Evolutionary conservation across 1,284 basidiomycete species (phyloP).

Genomic region (Heliocybe sulcata): DNA sequence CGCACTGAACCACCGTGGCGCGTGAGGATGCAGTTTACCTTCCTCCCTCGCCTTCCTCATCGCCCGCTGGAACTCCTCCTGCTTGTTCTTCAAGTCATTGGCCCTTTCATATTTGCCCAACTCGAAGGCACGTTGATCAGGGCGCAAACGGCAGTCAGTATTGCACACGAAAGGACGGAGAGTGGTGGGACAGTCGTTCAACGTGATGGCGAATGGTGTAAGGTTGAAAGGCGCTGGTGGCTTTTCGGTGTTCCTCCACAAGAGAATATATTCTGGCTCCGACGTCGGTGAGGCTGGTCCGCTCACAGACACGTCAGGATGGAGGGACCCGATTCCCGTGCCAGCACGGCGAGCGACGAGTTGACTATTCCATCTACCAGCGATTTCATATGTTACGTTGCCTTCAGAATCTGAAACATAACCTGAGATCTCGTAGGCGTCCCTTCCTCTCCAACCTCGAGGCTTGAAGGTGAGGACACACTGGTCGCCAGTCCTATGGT

Average conservation of each 20-base stretch:
- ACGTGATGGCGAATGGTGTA: conserved; percentile 89
- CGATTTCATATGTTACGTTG: conserved; percentile 79
- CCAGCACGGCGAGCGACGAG: conserved; percentile 81
- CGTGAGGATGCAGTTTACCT: conserved; percentile 67
- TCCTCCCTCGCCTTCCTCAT: conserved; percentile 76
- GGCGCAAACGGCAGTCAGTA: conserved; percentile 91
- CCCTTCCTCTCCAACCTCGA: conserved; percentile 88
- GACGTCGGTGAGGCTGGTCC: conserved; percentile 38
- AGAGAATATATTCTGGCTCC: conserved; percentile 64
- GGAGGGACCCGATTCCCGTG: conserved; percentile 55
- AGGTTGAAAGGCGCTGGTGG: conserved; percentile 86
- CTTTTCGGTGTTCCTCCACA: conserved; percentile 94
- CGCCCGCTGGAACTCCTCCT: conserved; percentile 85
- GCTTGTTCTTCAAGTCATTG: conserved; percentile 79
- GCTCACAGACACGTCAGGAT: conserved; percentile 63
- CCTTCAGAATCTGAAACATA: conserved; percentile 69
- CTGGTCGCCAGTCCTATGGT: conserved; percentile 89
- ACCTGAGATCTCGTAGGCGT: conserved; percentile 91
- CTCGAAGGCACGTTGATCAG: conserved; percentile 96
- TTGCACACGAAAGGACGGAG: conserved; percentile 76
- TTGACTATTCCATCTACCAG: conserved; percentile 94
- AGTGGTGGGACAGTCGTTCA: conserved; percentile 74
- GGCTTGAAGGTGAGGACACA: conserved; percentile 95
- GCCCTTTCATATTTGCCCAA: conserved; percentile 87
- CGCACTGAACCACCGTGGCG: conserved; percentile 78